Evolutionary conservation across 352 stramenopile genomes (phyloP).

Genomic region (Aphanomyces euteiches): DNA sequence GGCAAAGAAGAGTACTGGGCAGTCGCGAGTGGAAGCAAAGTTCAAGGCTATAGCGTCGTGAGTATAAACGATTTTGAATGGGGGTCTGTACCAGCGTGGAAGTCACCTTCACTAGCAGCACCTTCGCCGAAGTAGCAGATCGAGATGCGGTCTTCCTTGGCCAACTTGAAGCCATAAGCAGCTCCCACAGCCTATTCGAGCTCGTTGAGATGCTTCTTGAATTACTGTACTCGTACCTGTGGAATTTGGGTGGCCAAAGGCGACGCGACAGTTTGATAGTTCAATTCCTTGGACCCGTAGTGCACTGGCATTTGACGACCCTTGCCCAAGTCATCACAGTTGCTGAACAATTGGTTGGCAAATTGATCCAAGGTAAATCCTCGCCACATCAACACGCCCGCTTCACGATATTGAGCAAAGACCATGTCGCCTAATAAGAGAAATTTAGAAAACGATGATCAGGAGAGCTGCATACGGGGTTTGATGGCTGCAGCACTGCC

Average conservation of each 20-base stretch:
- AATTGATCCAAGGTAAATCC: constrained; percentile 97
- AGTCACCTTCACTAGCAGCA: constrained; percentile 95
- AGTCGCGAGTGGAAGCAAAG: constrained; percentile 94
- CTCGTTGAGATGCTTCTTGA: not conserved
- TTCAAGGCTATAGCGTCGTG: constrained; percentile 71
- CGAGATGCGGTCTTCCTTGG: constrained; percentile 86
- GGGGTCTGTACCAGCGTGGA: constrained; percentile 79
- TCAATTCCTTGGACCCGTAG: constrained; percentile 93
- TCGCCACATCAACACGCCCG: constrained; percentile 97
- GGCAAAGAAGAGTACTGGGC: constrained; percentile 96
- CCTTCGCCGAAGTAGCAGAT: constrained; percentile 98
- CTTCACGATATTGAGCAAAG: constrained; percentile 98
- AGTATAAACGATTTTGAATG: not conserved
- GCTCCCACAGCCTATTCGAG: constrained; percentile 88
- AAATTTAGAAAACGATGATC: not conserved
- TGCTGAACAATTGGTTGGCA: constrained; percentile 95
- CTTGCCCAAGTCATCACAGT: constrained; percentile 93
- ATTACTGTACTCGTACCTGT: constrained; percentile 46
- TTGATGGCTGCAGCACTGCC: constrained; percentile 89
- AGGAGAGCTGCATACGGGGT: constrained; percentile 31
- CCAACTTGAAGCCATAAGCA: constrained; percentile 95
- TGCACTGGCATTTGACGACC: constrained; percentile 98
- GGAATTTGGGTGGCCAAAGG: constrained; percentile 97
- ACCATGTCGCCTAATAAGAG: constrained; percentile 81
- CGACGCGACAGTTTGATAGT: constrained; percentile 98